Percentiles rank a stretch among this genome's conserved stretches.
Evolutionary conservation across 2,329 filamentous ascomycete genomes (phyloP).

Genomic region (Aspergillus sp.): DNA sequence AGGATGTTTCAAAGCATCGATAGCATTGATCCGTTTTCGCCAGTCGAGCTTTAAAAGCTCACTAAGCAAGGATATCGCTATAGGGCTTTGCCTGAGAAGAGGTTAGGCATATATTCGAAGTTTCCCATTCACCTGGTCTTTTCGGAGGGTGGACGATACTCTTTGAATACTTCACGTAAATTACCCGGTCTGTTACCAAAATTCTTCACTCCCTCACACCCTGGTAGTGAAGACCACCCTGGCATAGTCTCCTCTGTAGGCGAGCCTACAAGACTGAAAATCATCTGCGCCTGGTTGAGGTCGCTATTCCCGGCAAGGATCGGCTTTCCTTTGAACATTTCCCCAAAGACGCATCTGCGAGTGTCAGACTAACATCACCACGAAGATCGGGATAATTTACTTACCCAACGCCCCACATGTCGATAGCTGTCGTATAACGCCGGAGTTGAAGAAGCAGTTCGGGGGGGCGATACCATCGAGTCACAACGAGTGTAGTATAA

Average conservation of each 20-base stretch:
- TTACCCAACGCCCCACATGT: conserved; percentile 97
- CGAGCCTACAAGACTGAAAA: conserved; percentile 88
- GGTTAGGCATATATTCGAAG: conserved; percentile 15
- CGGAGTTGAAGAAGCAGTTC: conserved; percentile 86
- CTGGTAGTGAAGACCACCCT: conserved; percentile 79
- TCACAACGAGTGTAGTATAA: conserved; percentile 96
- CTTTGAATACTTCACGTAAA: conserved; percentile 71
- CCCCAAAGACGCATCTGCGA: conserved; percentile 88
- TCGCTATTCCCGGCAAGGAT: conserved; percentile 91
- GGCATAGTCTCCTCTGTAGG: conserved; percentile 92
- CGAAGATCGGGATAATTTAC: conserved; percentile 29
- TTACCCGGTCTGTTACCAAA: conserved; percentile 65
- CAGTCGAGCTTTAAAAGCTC: conserved; percentile 88
- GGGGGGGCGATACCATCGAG: conserved; percentile 93
- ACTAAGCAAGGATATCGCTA: conserved; percentile 75
- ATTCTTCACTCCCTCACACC: conserved; percentile 70
- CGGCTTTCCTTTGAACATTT: conserved; percentile 93
- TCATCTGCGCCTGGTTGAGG: conserved; percentile 83
- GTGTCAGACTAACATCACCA: conserved; percentile 23
- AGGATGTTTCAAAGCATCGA: conserved; percentile 87
- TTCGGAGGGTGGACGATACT: conserved; percentile 50
- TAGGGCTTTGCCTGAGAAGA: conserved; percentile 59
- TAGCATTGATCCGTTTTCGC: conserved; percentile 84
- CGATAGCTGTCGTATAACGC: conserved; percentile 94
- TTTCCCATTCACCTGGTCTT: not conserved